Conservation (phyloP, 306 rosid species). For the Quillaja saponaria region DNA sequence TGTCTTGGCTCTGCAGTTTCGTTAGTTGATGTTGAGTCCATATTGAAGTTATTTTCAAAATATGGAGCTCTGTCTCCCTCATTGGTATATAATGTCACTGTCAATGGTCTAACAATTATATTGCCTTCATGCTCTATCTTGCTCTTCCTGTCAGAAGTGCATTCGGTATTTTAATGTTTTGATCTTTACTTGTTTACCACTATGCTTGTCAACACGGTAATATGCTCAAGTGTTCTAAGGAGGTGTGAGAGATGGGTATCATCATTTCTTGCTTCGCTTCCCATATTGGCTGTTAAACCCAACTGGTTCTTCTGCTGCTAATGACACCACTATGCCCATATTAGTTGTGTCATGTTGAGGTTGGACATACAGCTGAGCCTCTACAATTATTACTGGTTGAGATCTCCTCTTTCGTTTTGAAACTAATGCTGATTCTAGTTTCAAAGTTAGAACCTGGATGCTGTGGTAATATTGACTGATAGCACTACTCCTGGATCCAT, state of each 20-base stretch:
- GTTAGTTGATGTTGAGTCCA: no score
- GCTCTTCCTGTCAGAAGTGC: no score
- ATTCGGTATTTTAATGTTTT: background rate
- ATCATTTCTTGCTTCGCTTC: no score
- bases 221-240: no score
- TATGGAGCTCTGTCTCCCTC: no score
- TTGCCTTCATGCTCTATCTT: no score
- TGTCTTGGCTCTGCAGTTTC: no score
- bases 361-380: background rate
- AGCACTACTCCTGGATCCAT: slow-evolving; percentile 19
- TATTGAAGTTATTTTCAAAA: no score
- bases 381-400: background rate
- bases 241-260: no score
- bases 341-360: slow-evolving; percentile 17
- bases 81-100: no score
- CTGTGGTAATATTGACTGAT: slow-evolving; percentile 16
- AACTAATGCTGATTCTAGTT: slow-evolving; percentile 23
- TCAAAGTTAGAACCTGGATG: slow-evolving; percentile 17
- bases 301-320: slow-evolving; percentile 14
- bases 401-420: background rate
- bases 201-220: slow-evolving; percentile 4
- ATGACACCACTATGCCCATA: slow-evolving; percentile 7
- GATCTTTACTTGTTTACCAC: background rate
- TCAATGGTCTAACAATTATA: no score
- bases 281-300: no score